Conservation (phyloP, 1,139 yeast genomes). For the Diutina pseudorugosa region DNA sequence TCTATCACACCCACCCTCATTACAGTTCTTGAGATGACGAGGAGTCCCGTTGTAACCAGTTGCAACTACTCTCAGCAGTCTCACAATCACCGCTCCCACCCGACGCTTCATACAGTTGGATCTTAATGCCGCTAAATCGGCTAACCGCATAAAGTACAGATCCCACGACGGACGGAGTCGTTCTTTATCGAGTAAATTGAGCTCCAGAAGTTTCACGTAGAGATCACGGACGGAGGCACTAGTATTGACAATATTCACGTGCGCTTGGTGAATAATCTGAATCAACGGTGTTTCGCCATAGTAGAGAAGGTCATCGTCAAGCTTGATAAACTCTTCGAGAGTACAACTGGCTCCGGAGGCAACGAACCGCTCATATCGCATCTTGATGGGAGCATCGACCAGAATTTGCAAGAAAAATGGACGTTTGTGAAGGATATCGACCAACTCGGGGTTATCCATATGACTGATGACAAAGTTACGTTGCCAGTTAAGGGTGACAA, state of each 20-base stretch:
- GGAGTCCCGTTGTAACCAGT: conserved; percentile 99
- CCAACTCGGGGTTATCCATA: conserved; percentile 28
- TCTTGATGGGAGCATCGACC: conserved; percentile 58
- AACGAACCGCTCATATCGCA: conserved; percentile 40
- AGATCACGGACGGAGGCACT: conserved; percentile 35
- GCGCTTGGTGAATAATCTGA: conserved; percentile 44
- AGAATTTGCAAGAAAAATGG: conserved; percentile 82
- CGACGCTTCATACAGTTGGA: conserved; percentile 95
- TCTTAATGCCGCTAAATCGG: conserved; percentile 84
- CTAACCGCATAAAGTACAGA: conserved; percentile 83
- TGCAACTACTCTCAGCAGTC: conserved; percentile 78
- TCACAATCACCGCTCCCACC: conserved; percentile 90
- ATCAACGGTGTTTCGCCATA: conserved; percentile 16
- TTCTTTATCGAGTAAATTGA: conserved; percentile 42
- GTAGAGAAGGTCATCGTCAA: conserved; percentile 8
- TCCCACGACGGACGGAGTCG: conserved; percentile 94
- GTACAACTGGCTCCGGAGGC: conserved; percentile 6
- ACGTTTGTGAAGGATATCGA: conserved; percentile 47
- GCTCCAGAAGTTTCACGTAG: conserved; percentile 36
- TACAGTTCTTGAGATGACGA: conserved; percentile 74
- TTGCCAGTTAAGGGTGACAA: conserved; percentile 63
- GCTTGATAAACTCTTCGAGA: conserved; percentile 17
- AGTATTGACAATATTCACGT: conserved; percentile 51
- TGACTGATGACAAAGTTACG: conserved; percentile 49
- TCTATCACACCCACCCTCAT: conserved; percentile 88